Evolutionary conservation across 2,329 filamentous ascomycete species (phyloP).

Genomic region (Diaporthe citri): DNA sequence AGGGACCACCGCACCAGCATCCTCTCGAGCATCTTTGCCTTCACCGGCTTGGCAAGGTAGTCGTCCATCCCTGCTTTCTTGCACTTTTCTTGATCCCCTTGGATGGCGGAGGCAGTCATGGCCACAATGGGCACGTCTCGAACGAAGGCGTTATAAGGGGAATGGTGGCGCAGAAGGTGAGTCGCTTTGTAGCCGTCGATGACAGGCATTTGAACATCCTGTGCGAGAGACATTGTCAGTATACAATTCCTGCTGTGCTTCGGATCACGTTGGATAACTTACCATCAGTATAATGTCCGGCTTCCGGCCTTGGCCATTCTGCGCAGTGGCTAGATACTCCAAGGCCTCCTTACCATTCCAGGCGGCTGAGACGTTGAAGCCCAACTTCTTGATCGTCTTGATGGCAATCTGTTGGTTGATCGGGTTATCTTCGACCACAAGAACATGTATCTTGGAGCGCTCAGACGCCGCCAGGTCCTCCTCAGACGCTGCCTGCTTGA

Average conservation of each 20-base stretch:
- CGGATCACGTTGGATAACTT: neutral
- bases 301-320: constrained; percentile 62
- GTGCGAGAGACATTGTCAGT: neutral
- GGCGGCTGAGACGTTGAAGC: constrained; percentile 77
- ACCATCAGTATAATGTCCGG: constrained; percentile 82
- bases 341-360: constrained; percentile 86
- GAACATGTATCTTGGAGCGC: constrained; percentile 73
- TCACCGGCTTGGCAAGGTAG: constrained; percentile 67
- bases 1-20: constrained; percentile 52
- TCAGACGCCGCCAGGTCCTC: constrained; percentile 67
- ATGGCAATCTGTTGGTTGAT: constrained; percentile 63
- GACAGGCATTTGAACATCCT: constrained; percentile 33
- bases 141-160: constrained; percentile 71
- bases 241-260: too few species aligned
- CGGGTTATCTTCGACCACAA: constrained; percentile 84
- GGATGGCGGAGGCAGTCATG: constrained; percentile 68
- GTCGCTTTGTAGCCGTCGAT: constrained; percentile 75
- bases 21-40: constrained; percentile 59
- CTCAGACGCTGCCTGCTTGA: constrained; percentile 49
- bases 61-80: constrained; percentile 67
- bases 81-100: constrained; percentile 66
- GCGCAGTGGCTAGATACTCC: constrained; percentile 74
- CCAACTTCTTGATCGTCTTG: constrained; percentile 79
- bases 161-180: constrained; percentile 76
- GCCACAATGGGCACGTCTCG: constrained; percentile 69